A percentile compares a stretch with the other conserved stretches of the same genome.
Conservation (phyloP, 306 rosid genomes). For the Cucumis melo region DNA sequence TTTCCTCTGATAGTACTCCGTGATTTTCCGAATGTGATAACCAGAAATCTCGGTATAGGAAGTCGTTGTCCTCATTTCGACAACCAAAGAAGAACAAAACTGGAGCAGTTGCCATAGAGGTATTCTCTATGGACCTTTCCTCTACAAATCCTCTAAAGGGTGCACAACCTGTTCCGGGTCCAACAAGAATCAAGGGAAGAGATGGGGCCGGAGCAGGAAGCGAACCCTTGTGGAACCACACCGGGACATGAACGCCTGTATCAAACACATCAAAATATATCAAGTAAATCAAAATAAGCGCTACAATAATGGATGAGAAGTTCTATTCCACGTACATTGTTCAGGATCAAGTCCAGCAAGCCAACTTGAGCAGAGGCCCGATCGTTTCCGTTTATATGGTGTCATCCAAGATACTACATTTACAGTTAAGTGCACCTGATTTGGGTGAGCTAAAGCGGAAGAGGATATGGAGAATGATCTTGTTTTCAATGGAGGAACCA, state of each 20-base stretch:
- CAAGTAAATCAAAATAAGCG: not conserved
- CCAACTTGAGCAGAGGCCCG: conserved; percentile 83
- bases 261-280: not conserved
- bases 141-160: conserved; percentile 79
- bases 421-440: conserved; percentile 83
- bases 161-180: conserved; percentile 95
- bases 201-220: conserved; percentile 69
- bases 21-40: conserved; percentile 31
- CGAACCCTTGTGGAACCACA: conserved; percentile 71
- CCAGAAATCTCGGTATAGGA: conserved; percentile 73
- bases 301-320: not conserved
- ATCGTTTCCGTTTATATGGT: conserved; percentile 59
- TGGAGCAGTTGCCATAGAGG: conserved; percentile 44
- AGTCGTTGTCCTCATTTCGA: conserved; percentile 52
- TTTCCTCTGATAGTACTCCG: conserved; percentile 67
- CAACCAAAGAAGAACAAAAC: conserved; percentile 80
- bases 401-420: conserved; percentile 68
- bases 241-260: conserved; percentile 45
- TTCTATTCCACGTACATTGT: conserved; percentile 27
- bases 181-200: conserved; percentile 74
- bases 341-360: conserved; percentile 58
- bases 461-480: conserved; percentile 87
- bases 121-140: conserved; percentile 63
- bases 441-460: conserved; percentile 48
- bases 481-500: conserved; percentile 77